Evolutionary conservation across 768 basidiomycete genomes (phyloP), one percentile per base, ranked within the genome.

Genomic region (Calocybe indica): DNA sequence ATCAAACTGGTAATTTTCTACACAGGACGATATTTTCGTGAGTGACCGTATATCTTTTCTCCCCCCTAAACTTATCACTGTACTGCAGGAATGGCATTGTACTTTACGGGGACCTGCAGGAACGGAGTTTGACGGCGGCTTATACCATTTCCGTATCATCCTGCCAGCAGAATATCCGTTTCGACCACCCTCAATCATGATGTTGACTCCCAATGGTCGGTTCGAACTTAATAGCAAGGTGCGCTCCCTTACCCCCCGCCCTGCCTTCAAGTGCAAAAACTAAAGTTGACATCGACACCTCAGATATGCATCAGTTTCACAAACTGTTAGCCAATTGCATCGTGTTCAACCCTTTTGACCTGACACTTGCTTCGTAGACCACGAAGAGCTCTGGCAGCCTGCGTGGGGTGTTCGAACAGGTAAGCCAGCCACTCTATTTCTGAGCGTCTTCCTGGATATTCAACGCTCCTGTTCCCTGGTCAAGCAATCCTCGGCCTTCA

Each of bases 331-430:
- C 73, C 32, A 31, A 15, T 39, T 37, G 14, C 12, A 28, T 43
- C 42, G 28, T 28, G 36, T 28, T 36, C 36, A 33, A 43, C 32
- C 33, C 50, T 41, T 40, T 29, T 38, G 33, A 37, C 31, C 34
- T 41, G 48, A 36, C 43, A 7, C 29, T n/a, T 37, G 9, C 4
- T 35, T 36, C 49, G 37, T 57, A 91, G 88, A 95, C 72, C 93
- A 97, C 55, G 91, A 93, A 65, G 95, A 97, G 56, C 74, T 90
- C 31, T 98, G 95, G 95, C 93, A 97, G 65, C 95, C 95, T 34
- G 92, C 92, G 22, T 98, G 95, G 95, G 95, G 95, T 47, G 89
- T 98, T 13, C 80, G 95, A 52, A 98, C 94, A 47, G 93, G 88
- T 88, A 49, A 52, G 75, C 48, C 40, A 14, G 5, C 22, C 41